A percentile compares a stretch with the other conserved stretches of the same genome.
phyloP scores from a whole-genome alignment of 306 rosid genomes.

The Sechiopsis laciniata region DNA sequence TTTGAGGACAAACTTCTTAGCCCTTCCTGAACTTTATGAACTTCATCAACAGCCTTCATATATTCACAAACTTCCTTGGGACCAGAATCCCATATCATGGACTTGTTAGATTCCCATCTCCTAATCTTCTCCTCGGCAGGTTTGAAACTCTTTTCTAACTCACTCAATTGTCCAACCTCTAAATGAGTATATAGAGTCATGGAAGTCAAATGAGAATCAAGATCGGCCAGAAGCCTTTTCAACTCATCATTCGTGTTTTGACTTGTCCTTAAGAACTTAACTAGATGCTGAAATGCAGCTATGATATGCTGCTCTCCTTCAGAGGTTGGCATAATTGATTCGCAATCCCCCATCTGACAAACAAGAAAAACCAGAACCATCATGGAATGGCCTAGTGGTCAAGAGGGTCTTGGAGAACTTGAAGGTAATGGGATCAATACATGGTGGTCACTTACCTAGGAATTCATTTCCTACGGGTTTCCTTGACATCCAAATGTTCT shows the following conservation, averaged over 20 bases:
- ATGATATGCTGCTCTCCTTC: constrained; percentile 50
- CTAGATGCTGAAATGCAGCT: constrained; percentile 54
- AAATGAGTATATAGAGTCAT: constrained; percentile 32
- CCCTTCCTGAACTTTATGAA: constrained; percentile 34
- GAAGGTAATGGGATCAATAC: no score
- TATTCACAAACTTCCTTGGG: constrained; percentile 39
- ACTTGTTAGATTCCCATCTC: constrained; percentile 38
- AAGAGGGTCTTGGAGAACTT: no score
- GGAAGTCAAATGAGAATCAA: constrained; percentile 49
- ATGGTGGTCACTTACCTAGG: no score
- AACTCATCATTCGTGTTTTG: constrained; percentile 35
- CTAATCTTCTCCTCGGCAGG: constrained; percentile 35
- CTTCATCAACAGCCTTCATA: constrained; percentile 38
- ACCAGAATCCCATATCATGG: constrained; percentile 39
- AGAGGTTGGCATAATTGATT: constrained; percentile 25
- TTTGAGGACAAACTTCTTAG: constrained; percentile 29
- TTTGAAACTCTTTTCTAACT: constrained; percentile 36
- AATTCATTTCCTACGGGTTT: no score
- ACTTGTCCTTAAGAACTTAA: constrained; percentile 44
- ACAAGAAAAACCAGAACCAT: no score
- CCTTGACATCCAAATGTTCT: no score
- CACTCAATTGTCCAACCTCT: constrained; percentile 20
- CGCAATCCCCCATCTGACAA: constrained; percentile 38
- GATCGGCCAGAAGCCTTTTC: constrained; percentile 46
- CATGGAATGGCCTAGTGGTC: no score